phyloP scores from a whole-genome alignment of 2,329 filamentous ascomycete species.

The Lasiodiplodia citricola region DNA sequence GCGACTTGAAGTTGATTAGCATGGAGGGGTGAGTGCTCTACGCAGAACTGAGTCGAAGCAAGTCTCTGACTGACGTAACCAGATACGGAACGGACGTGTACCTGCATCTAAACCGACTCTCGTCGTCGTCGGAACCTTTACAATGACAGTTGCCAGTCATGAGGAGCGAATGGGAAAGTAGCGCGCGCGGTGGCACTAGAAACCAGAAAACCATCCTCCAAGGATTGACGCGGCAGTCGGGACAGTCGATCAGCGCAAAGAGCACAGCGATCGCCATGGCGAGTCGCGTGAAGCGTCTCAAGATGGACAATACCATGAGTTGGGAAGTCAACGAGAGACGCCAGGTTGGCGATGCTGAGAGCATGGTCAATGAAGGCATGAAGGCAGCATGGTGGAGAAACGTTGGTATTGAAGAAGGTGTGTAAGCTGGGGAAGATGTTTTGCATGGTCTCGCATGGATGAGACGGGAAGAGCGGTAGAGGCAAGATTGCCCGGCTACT shows the following conservation, averaged over 20 bases:
- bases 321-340: slow-evolving; percentile 82
- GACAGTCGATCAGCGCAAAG: slow-evolving; percentile 32
- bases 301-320: slow-evolving; percentile 54
- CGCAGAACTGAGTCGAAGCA: neutral
- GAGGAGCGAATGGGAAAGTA: slow-evolving; percentile 68
- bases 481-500: neutral
- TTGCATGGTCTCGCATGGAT: neutral
- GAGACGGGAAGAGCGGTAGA: neutral
- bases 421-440: neutral
- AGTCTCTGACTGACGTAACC: neutral
- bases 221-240: slow-evolving; percentile 64
- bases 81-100: slow-evolving; percentile 99
- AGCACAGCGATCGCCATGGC: slow-evolving; percentile 42
- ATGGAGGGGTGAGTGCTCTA: slow-evolving; percentile 85
- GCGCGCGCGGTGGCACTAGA: slow-evolving; percentile 42
- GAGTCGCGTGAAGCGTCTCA: slow-evolving; percentile 66
- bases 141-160: slow-evolving; percentile 92
- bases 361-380: slow-evolving; percentile 65
- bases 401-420: slow-evolving; percentile 49
- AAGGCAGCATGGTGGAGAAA: slow-evolving; percentile 51
- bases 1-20: slow-evolving; percentile 95
- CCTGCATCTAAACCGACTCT: slow-evolving; percentile 93
- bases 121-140: slow-evolving; percentile 91
- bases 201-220: slow-evolving; percentile 47
- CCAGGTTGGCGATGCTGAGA: slow-evolving; percentile 88